These are phyloP conservation scores for Trebouxia sp. DNA, from an alignment of 139 green algal species.

Conservation along the genomic window DNA sequence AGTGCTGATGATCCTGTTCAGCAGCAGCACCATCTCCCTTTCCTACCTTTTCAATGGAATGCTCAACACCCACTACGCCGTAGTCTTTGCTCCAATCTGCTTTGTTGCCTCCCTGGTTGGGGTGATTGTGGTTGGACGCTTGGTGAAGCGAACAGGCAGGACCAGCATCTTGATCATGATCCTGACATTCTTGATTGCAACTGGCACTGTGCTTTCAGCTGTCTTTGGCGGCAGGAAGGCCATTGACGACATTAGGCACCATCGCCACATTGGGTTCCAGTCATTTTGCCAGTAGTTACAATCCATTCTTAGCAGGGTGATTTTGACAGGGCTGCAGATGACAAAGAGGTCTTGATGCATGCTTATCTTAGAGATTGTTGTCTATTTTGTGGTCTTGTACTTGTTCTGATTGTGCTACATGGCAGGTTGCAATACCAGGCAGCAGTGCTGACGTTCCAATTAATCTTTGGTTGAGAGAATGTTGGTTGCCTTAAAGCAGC, in stretches of 20 bases:
- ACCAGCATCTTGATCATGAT: conserved; percentile 35
- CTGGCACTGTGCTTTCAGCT: conserved; percentile 21
- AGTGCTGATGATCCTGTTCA: conserved; percentile 46
- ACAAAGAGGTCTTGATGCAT: too few species aligned
- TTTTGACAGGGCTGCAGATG: too few species aligned
- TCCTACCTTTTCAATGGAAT: conserved; percentile 30
- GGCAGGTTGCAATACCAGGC: too few species aligned
- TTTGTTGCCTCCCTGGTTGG: conserved; percentile 37
- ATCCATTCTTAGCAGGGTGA: too few species aligned
- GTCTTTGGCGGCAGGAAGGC: conserved; percentile 35
- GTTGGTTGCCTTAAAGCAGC: too few species aligned
- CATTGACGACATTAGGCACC: conserved; percentile 13
- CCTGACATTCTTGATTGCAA: conserved; percentile 28
- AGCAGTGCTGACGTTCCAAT: too few species aligned
- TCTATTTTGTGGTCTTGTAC: too few species aligned
- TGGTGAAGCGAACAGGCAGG: conserved; percentile 14
- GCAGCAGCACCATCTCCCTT: conserved; percentile 30
- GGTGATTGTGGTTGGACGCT: conserved; percentile 26
- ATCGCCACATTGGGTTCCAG: conserved; percentile 22
- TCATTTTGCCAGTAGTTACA: conserved; percentile 30
- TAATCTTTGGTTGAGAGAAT: too few species aligned
- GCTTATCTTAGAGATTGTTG: too few species aligned
- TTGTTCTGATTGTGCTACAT: too few species aligned
- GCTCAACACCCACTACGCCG: conserved; percentile 32
- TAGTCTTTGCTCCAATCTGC: conserved; percentile 34